phyloP scores from a whole-genome alignment of 2,329 filamentous ascomycete genomes.

The Calonectria hawksworthii region DNA sequence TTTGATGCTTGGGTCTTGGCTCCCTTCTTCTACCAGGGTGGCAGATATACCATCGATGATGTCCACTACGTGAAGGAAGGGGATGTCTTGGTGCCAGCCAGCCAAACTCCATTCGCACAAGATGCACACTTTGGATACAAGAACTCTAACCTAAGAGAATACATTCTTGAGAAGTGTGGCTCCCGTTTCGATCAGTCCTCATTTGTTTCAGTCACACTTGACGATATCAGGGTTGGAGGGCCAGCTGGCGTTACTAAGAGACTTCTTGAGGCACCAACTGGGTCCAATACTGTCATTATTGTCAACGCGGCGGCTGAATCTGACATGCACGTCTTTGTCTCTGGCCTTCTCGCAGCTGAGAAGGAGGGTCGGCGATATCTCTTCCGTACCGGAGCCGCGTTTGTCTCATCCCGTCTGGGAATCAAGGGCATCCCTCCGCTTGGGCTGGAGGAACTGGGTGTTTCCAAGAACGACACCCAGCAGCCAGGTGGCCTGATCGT shows the following conservation, averaged over 20 bases:
- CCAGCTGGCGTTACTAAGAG: slow-evolving; percentile 41
- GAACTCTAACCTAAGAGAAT: slow-evolving; percentile 61
- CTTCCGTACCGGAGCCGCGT: slow-evolving; percentile 56
- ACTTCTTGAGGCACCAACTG: slow-evolving; percentile 49
- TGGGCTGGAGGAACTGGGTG: slow-evolving; percentile 57
- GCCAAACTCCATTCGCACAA: slow-evolving; percentile 67
- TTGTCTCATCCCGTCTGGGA: slow-evolving; percentile 62
- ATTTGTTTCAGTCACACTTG: slow-evolving; percentile 46
- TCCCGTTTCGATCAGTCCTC: slow-evolving; percentile 40
- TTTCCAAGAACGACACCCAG: slow-evolving; percentile 34
- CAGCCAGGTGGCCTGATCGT: slow-evolving; percentile 63
- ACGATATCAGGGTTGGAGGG: slow-evolving; percentile 50
- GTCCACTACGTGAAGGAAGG: slow-evolving; percentile 71
- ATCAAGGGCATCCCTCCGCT: slow-evolving; percentile 65
- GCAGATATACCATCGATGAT: slow-evolving; percentile 68
- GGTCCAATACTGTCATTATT: slow-evolving; percentile 59
- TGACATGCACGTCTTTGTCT: slow-evolving; percentile 69
- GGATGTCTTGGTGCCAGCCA: slow-evolving; percentile 55
- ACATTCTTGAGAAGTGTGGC: slow-evolving; percentile 67
- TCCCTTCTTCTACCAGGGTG: slow-evolving; percentile 72
- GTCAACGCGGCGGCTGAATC: slow-evolving; percentile 67
- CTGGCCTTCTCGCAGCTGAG: slow-evolving; percentile 58
- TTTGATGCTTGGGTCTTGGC: slow-evolving; percentile 68
- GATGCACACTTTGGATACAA: slow-evolving; percentile 71
- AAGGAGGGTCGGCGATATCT: slow-evolving; percentile 51